Evolutionary conservation across 2,329 filamentous ascomycete species (phyloP), one percentile per base, ranked within the genome.

Genomic region (Chaetomiaceae sp.): DNA sequence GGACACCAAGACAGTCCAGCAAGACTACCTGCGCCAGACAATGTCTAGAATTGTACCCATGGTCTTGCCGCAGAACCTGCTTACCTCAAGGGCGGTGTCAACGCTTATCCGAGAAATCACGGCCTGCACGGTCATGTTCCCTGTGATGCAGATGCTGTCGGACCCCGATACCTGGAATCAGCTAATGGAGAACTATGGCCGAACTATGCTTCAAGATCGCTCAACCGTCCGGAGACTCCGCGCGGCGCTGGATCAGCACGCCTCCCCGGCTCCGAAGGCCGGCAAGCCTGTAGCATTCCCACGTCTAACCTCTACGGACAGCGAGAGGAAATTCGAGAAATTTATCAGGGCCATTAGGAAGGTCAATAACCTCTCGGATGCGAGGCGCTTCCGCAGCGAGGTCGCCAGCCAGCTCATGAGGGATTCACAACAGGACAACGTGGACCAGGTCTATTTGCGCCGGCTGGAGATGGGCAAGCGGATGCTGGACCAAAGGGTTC

Each of bases 161-260:
- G 92, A 99, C 62, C 91, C 95, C 1, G 95, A 99, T 72, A 95
- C 87, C 8, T 99, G 92, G 92, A 97, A 99, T 64, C 91, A 96
- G 68, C 71, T 96, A 55, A 90, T 97, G 78, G 92, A 97, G 69
- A 91, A 86, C 51, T 90, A 86, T 69, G 87, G 90, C 16, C 85
- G 89, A 45, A 86, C 87, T 23, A 86, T 95, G 74, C 77, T 99
- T 37, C 94, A 97, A 69, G 95, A 99, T 67, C 84, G 95, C 33
- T 97, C 95, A 58, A 96, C 91, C 0, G 92, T 99, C 34, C 85
- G 89, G 52, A 95, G 90, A 68, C 80, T 99, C 49, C 85, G 94
- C 51, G 92, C 90, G 34, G 94, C 92, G 8, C 75, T 99, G 45
- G 94, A 99, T 69, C 85, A 97, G 67, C 94, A 99, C 74, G 89